A percentile compares a stretch with the other conserved stretches of the same genome.
Conservation (phyloP, 192 early-diverging fungal species). For the Bifiguratus adelaidae region DNA sequence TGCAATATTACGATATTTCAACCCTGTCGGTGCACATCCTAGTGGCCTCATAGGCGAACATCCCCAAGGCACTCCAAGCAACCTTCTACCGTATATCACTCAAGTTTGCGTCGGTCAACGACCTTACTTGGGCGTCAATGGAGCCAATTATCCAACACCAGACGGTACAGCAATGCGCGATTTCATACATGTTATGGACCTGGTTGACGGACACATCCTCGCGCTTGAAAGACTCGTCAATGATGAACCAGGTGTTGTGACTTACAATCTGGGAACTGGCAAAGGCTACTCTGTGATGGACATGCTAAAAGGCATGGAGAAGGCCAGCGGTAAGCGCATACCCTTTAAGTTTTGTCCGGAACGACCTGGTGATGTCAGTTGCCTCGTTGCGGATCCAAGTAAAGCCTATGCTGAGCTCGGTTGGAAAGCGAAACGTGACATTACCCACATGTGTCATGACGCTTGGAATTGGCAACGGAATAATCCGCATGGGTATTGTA, state of each 20-base stretch:
- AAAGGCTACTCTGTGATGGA: slow-evolving; percentile 81
- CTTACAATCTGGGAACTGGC: slow-evolving; percentile 81
- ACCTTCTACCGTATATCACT: slow-evolving; percentile 85
- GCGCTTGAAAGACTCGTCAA: slow-evolving; percentile 49
- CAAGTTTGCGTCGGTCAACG: slow-evolving; percentile 77
- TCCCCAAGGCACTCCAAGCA: slow-evolving; percentile 65
- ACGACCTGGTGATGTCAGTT: slow-evolving; percentile 38
- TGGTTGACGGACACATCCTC: slow-evolving; percentile 74
- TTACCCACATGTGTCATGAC: slow-evolving; percentile 47
- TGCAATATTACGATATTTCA: slow-evolving; percentile 65
- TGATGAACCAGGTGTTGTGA: slow-evolving; percentile 31
- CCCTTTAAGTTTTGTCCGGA: slow-evolving; percentile 20
- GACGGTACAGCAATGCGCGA: slow-evolving; percentile 85
- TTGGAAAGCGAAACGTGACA: slow-evolving; percentile 31
- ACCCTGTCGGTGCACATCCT: slow-evolving; percentile 82
- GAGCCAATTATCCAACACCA: slow-evolving; percentile 75
- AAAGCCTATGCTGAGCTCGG: slow-evolving; percentile 34
- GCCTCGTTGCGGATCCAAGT: slow-evolving; percentile 32
- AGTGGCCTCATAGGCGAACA: slow-evolving; percentile 85
- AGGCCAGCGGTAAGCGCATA: neutral
- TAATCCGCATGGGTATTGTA: slow-evolving; percentile 36
- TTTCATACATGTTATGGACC: slow-evolving; percentile 88
- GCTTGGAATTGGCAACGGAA: slow-evolving; percentile 38
- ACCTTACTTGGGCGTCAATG: slow-evolving; percentile 71
- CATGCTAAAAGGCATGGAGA: neutral